These are phyloP conservation scores for Fusarium foetens DNA, from an alignment of 2,329 filamentous ascomycete species.

Conservation along the genomic window DNA sequence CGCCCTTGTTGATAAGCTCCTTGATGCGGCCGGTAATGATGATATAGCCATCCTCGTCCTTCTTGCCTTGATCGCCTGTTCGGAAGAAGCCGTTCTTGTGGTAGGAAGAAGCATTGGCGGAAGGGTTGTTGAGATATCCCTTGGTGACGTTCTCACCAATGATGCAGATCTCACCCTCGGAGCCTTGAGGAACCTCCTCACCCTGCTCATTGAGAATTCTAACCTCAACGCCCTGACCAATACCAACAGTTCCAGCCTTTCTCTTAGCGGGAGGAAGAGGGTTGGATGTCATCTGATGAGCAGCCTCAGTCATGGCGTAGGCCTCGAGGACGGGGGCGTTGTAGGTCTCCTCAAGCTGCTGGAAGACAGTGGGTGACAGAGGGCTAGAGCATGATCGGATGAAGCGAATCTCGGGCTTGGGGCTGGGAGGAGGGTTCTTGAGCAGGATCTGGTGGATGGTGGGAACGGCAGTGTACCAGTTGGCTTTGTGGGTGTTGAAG, in stretches of 20 bases:
- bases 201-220: constrained; percentile 78
- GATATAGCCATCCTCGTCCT: constrained; percentile 82
- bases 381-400: constrained; percentile 89
- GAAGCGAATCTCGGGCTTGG: constrained; percentile 80
- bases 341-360: constrained; percentile 80
- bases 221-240: constrained; percentile 85
- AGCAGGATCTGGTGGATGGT: constrained; percentile 92
- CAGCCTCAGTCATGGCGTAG: constrained; percentile 92
- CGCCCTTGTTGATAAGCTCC: constrained; percentile 90
- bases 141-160: constrained; percentile 83
- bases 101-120: constrained; percentile 79
- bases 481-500: constrained; percentile 78
- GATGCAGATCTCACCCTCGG: constrained; percentile 85
- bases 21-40: constrained; percentile 93
- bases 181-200: constrained; percentile 73
- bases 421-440: constrained; percentile 74
- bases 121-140: constrained; percentile 85
- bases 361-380: constrained; percentile 82
- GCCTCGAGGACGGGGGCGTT: constrained; percentile 86
- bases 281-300: constrained; percentile 86
- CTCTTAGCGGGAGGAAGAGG: constrained; percentile 76
- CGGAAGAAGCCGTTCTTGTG: constrained; percentile 83
- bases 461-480: constrained; percentile 94
- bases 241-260: constrained; percentile 82
- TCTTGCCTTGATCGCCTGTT: constrained; percentile 86